A percentile compares a stretch with the other conserved stretches of the same genome.
These are phyloP conservation scores for Tolypocladium capitatum DNA, from an alignment of 2,329 filamentous ascomycete genomes.

Conservation along the genomic window DNA sequence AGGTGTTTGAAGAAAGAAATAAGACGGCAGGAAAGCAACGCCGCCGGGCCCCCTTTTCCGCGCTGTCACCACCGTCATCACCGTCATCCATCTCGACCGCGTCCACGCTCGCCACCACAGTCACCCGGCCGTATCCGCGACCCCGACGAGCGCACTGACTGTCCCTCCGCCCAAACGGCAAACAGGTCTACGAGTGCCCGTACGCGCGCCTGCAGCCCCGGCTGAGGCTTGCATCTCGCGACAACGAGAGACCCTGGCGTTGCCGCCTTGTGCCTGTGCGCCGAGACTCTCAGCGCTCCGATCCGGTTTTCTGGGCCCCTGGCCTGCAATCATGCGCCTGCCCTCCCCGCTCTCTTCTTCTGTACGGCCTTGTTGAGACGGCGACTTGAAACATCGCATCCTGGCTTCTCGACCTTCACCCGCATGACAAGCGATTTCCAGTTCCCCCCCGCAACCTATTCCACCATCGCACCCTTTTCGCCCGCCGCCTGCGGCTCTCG, in stretches of 20 bases:
- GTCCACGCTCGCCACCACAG: not conserved
- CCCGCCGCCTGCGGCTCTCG: not conserved
- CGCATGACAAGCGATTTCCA: slow-evolving; percentile 1
- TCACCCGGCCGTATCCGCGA: not conserved
- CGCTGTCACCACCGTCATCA: not conserved
- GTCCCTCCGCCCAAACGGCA: not conserved
- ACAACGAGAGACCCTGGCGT: not conserved
- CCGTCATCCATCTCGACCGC: too few relatives aligned
- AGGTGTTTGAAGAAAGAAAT: not conserved
- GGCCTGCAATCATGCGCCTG: slow-evolving; percentile 3
- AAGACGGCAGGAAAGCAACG: not conserved
- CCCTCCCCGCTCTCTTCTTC: slow-evolving; percentile 4
- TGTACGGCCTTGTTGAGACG: slow-evolving; percentile 5
- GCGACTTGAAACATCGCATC: slow-evolving; percentile 8
- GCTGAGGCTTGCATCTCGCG: not conserved
- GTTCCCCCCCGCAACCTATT: not conserved
- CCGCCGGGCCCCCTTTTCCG: not conserved
- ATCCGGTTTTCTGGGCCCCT: not conserved
- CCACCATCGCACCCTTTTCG: not conserved
- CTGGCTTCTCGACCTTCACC: slow-evolving; percentile 1
- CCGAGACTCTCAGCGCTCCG: not conserved
- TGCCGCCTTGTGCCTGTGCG: not conserved
- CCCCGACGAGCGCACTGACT: not conserved
- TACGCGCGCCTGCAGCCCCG: not conserved
- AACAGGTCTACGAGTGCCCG: not conserved